Conservation (phyloP, 1,139 yeast genomes). For the Ogataea hybrid region DNA sequence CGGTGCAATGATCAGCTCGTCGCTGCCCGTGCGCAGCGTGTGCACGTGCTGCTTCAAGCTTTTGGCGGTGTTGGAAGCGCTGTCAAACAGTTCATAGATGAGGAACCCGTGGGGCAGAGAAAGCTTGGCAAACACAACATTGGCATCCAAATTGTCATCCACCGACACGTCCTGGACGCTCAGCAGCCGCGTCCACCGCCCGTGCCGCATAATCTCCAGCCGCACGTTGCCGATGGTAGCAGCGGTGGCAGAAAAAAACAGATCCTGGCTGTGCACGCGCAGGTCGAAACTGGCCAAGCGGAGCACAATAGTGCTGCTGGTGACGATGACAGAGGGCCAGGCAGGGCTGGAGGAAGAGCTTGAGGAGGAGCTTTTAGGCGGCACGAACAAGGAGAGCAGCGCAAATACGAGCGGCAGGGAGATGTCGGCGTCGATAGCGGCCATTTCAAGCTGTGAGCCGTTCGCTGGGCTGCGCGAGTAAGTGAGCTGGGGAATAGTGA, state of each 20-base stretch:
- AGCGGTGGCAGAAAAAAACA: background rate
- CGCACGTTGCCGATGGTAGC: background rate
- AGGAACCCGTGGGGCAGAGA: slow-evolving; percentile 50
- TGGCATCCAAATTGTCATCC: slow-evolving; percentile 35
- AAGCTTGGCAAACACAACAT: slow-evolving; percentile 44
- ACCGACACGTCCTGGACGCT: slow-evolving; percentile 2
- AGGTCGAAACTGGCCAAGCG: background rate
- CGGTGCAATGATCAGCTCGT: slow-evolving; percentile 38
- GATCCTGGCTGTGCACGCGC: background rate
- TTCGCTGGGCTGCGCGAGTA: background rate
- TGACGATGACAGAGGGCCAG: background rate
- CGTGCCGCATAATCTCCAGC: slow-evolving; percentile 18
- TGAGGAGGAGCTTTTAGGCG: background rate
- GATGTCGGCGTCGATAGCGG: background rate
- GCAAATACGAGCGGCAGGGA: background rate
- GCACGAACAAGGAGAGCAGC: background rate
- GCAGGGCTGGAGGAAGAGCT: background rate
- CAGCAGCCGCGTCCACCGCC: slow-evolving; percentile 3
- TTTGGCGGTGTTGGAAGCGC: slow-evolving; percentile 53
- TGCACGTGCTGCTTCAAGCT: slow-evolving; percentile 52
- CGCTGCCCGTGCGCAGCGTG: slow-evolving; percentile 42
- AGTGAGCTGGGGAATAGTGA: background rate
- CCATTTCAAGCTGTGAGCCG: background rate
- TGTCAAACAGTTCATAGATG: slow-evolving; percentile 60
- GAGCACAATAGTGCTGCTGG: background rate